Percentiles rank a stretch among this genome's conserved stretches.
These are phyloP conservation scores for Fusarium palustre DNA, from an alignment of 2,329 filamentous ascomycete species.

Conservation along the genomic window DNA sequence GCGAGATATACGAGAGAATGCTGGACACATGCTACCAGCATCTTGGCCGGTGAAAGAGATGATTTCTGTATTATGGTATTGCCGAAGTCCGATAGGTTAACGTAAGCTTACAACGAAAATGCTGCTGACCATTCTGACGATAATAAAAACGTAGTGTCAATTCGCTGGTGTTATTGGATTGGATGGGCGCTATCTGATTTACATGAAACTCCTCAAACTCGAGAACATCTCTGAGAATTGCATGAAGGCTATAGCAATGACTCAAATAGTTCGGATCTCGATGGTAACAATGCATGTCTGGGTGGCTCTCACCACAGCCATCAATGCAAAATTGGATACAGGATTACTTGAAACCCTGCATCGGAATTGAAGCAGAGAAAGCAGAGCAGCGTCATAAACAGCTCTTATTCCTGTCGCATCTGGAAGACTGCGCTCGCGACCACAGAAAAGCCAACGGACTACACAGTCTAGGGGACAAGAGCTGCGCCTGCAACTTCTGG, in stretches of 20 bases:
- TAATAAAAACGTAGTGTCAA: not conserved
- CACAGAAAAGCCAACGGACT: not conserved
- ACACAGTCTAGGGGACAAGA: not conserved
- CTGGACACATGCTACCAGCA: not conserved
- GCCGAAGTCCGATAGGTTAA: not conserved
- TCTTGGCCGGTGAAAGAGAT: not conserved
- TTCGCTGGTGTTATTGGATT: not conserved
- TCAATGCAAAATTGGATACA: not conserved
- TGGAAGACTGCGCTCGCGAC: not conserved
- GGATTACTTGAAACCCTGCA: not conserved
- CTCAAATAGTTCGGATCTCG: not conserved
- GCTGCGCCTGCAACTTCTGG: not conserved
- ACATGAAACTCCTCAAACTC: not conserved
- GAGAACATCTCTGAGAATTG: not conserved
- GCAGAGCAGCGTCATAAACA: not conserved
- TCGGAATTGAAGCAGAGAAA: not conserved
- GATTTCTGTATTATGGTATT: not conserved
- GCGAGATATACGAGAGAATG: not conserved
- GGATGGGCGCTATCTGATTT: not conserved
- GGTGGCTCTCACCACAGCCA: not conserved
- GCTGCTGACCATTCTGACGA: accelerated
- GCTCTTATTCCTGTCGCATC: not conserved
- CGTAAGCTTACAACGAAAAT: accelerated
- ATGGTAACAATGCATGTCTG: not conserved
- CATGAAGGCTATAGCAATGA: not conserved